Evolutionary conservation across 306 rosid genomes (phyloP).

Genomic region (Carpinus fangiana): DNA sequence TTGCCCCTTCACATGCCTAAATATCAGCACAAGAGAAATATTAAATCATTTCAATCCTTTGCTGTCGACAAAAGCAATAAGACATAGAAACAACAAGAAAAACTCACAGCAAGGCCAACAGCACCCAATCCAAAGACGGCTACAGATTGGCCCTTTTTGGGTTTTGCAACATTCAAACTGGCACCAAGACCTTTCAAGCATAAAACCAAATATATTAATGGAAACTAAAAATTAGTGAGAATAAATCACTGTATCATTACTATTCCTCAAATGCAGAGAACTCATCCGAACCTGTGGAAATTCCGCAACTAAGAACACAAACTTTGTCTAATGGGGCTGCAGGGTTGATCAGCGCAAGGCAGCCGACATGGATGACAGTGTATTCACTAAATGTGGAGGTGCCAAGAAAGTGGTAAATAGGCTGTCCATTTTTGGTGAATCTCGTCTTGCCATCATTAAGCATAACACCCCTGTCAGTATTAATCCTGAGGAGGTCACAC

Average conservation of each 20-base stretch:
- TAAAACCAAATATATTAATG: not conserved
- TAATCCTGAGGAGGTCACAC: conserved; percentile 89
- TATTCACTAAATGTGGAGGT: conserved; percentile 91
- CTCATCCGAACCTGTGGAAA: conserved; percentile 67
- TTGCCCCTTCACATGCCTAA: conserved; percentile 91
- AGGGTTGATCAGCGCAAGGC: conserved; percentile 80
- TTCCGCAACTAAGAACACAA: conserved; percentile 89
- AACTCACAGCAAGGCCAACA: conserved; percentile 88
- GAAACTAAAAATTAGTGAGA: not conserved
- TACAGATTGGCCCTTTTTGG: conserved; percentile 71
- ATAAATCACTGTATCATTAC: not conserved
- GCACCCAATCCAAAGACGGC: conserved; percentile 92
- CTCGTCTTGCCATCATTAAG: conserved; percentile 58
- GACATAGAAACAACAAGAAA: not conserved
- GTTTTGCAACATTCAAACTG: conserved; percentile 84
- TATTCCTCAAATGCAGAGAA: not conserved
- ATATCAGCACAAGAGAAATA: conserved; percentile 1
- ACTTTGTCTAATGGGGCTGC: conserved; percentile 92
- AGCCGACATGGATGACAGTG: conserved; percentile 78
- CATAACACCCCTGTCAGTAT: conserved; percentile 85
- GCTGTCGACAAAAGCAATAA: not conserved
- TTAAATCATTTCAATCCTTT: not conserved
- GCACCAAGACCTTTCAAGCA: conserved; percentile 76
- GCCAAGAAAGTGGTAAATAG: conserved; percentile 78
- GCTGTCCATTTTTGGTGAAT: conserved; percentile 74